Conservation (phyloP, 805 yeast genomes). For the Yarrowia osloensis region DNA sequence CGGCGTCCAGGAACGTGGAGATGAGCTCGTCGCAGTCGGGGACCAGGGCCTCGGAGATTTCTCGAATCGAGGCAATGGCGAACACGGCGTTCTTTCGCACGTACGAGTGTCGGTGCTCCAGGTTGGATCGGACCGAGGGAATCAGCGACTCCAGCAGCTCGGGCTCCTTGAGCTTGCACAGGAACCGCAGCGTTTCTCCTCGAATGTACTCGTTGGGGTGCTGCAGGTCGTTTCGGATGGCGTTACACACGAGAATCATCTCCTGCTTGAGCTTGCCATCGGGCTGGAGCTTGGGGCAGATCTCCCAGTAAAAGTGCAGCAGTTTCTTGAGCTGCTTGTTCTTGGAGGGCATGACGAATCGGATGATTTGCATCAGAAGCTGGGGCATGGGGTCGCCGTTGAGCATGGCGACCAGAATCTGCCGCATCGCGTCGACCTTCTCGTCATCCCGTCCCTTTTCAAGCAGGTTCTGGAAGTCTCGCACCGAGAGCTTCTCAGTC, state of each 20-base stretch:
- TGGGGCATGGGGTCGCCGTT: slow-evolving; percentile 93
- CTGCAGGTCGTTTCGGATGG: slow-evolving; percentile 94
- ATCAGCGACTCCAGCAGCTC: slow-evolving; percentile 94
- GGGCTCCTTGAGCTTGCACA: slow-evolving; percentile 86
- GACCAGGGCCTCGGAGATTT: slow-evolving; percentile 79
- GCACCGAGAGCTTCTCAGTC: slow-evolving; percentile 51
- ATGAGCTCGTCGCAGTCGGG: slow-evolving; percentile 96
- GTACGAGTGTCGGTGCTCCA: slow-evolving; percentile 96
- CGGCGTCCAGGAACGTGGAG: slow-evolving; percentile 69
- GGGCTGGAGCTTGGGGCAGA: slow-evolving; percentile 85
- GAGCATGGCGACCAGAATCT: slow-evolving; percentile 79
- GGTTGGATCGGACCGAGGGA: slow-evolving; percentile 85
- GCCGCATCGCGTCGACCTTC: slow-evolving; percentile 87
- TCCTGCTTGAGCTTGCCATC: slow-evolving; percentile 95
- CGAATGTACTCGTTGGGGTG: slow-evolving; percentile 97
- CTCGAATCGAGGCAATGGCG: slow-evolving; percentile 79
- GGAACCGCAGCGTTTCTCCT: slow-evolving; percentile 90
- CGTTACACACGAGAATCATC: slow-evolving; percentile 97
- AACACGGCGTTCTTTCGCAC: slow-evolving; percentile 96
- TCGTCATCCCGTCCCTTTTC: slow-evolving; percentile 89
- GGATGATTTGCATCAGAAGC: slow-evolving; percentile 91
- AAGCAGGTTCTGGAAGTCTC: slow-evolving; percentile 72
- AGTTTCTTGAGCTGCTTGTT: slow-evolving; percentile 89
- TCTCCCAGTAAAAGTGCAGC: slow-evolving; percentile 95
- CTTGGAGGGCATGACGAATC: slow-evolving; percentile 95